Base-by-base conservation (phyloP, 1,284 basidiomycete genomes). In the Microbotryum lychnidis-dioicae region DNA sequence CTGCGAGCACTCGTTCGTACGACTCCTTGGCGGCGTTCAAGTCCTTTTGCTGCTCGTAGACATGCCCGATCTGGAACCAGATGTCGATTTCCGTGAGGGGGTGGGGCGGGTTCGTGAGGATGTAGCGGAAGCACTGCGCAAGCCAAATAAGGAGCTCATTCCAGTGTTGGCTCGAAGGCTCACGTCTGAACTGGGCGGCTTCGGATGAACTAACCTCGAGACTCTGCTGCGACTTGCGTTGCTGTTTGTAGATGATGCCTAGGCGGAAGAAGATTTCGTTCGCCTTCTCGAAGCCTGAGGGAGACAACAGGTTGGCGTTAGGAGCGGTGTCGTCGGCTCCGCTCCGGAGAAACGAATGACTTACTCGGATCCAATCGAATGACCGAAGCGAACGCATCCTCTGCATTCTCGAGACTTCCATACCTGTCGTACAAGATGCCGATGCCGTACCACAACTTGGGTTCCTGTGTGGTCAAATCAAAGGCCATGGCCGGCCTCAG, bases 1-100 rank as follows among this genome's bases (percentile, higher is more conserved):
- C 92, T 60, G 81, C 80, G 3, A 98, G 85, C 9, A 98, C 96
- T n/a, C 89, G 87, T 73, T 97, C 92, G 72, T 98, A 98, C 0
- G 96, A 93, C 67, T 97, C 91, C 69, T 92, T 91, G 2, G 96
- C 94, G 55, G 83, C 83, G 51, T 83, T 81, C 73, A 91, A 89
- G 75, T 96, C 91, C 75, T 91, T 88, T 76, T 93, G 89, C 73
- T 94, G 91, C 77, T 98, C 96, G 72, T 92, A 92, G 21, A 98
- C 94, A 74, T 98, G 96, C 2, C 96, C 94, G 65, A 98, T 97
- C 78, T 99, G 96, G 83, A 98, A 98, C 91, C 92, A 97, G 67
- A 99, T 97, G 73, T 98, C 93, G 69, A 92, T 91, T 73, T 94
- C 89, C 18, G 94, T 94, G 44, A 98, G 84, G 0, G 96, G 94